These are phyloP conservation scores for Lithohypha guttulata DNA, from an alignment of 2,329 filamentous ascomycete genomes.

Conservation along the genomic window DNA sequence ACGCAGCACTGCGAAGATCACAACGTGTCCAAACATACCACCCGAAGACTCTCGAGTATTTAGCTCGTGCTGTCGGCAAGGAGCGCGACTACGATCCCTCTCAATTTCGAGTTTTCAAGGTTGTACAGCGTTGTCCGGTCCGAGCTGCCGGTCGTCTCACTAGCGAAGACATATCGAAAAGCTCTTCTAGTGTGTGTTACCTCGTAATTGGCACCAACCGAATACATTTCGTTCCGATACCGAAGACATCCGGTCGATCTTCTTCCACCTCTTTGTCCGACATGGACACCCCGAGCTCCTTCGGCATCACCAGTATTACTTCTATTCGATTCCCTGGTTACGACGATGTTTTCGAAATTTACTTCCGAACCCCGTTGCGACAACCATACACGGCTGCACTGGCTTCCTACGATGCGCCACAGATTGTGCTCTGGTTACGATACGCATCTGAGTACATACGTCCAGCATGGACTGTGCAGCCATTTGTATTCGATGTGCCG, in stretches of 20 bases:
- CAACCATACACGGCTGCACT: conserved; percentile 47
- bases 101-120: conserved; percentile 58
- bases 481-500: conserved; percentile 53
- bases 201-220: conserved; percentile 60
- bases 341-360: conserved; percentile 57
- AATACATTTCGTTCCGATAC: conserved; percentile 56
- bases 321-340: conserved; percentile 48
- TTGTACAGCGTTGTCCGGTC: conserved; percentile 51
- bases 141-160: conserved; percentile 48
- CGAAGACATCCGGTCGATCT: conserved; percentile 44
- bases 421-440: conserved; percentile 53
- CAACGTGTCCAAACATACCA: conserved; percentile 44
- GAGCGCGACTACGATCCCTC: conserved; percentile 59
- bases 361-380: conserved; percentile 50
- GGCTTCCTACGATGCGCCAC: conserved; percentile 52
- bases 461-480: conserved; percentile 54
- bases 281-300: conserved; percentile 42
- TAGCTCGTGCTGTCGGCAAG: conserved; percentile 51
- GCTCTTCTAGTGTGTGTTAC: conserved; percentile 55
- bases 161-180: conserved; percentile 55
- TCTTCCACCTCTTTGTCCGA: conserved; percentile 45
- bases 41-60: conserved; percentile 51
- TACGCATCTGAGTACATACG: conserved; percentile 53
- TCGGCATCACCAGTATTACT: conserved; percentile 53
- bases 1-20: conserved; percentile 36